Percentiles rank a stretch among this genome's conserved stretches.
Evolutionary conservation across 306 rosid genomes (phyloP).

Genomic region (Quercus rubra): DNA sequence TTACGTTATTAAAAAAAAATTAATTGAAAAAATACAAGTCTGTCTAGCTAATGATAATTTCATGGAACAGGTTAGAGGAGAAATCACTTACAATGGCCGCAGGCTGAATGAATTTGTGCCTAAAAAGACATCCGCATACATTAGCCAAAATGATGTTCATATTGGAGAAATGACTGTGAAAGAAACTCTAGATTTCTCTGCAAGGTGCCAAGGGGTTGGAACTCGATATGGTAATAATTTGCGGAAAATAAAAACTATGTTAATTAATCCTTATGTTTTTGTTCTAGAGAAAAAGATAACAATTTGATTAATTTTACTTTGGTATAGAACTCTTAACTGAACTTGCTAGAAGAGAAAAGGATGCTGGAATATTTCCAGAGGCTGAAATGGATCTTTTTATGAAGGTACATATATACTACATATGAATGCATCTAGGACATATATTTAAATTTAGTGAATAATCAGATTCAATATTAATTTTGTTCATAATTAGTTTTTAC

Average conservation of each 20-base stretch:
- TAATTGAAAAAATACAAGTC: background rate
- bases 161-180: conserved; percentile 89
- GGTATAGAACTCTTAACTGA: conserved; percentile 64
- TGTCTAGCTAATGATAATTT: background rate
- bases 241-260: background rate
- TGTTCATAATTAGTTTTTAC: too few species aligned
- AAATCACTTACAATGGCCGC: conserved; percentile 67
- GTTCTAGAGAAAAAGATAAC: background rate
- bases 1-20: background rate
- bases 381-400: conserved; percentile 91
- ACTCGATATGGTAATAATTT: conserved; percentile 74
- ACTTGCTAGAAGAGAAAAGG: conserved; percentile 76
- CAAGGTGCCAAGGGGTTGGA: conserved; percentile 94
- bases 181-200: conserved; percentile 94
- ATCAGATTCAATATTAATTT: too few species aligned
- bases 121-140: conserved; percentile 87
- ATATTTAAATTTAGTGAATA: background rate
- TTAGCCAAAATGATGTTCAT: conserved; percentile 94
- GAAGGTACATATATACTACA: conserved; percentile 51
- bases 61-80: conserved; percentile 57
- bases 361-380: conserved; percentile 75
- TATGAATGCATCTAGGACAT: too few species aligned
- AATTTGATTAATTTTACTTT: background rate
- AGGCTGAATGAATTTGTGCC: conserved; percentile 73
- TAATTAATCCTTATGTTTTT: background rate